Evolutionary conservation across 2,329 filamentous ascomycete genomes (phyloP), one percentile per base, ranked within the genome.

Genomic region (Ophidiomyces ophidiicola): DNA sequence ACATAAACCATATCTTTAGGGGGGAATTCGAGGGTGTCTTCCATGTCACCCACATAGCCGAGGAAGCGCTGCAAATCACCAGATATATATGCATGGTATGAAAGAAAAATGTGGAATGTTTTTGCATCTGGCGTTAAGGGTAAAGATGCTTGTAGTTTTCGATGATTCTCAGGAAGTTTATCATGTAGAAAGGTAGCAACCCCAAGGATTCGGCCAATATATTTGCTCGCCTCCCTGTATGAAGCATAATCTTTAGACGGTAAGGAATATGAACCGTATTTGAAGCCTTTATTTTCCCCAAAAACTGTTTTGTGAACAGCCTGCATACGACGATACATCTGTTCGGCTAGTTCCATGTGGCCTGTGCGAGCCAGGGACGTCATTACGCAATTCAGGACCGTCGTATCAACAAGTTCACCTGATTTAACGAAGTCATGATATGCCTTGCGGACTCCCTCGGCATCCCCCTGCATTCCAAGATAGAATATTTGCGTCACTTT

Each of bases 301-400:
- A 36, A 60, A 50, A 43, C 49, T 49, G 15, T 59, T 58, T 29
- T 55, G 42, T 77, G 67, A 19, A 75, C 65, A 2, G 61, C 62
- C 57, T 86, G 87, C 87, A 98, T 96, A 44, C 78, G 77, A 42
- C 76, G 66, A 52, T 94, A 94, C 7, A 94, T 75, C 44, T 80
- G 71, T 49, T 88, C 78, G 2, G 87, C 90, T 0, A 83, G 78
- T 5, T 69, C 63, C 26, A 80, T 73, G 53, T 98, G 87, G 28
- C 80, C 80, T 10, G 80, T 78, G 41, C 76, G 71, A 30, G 94
- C 68, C 14, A 96, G 70, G 1, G 85, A 78, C 0, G 77, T 70
- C 45, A 96, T 82, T 51, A 94, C 77, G 50, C 81, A 83, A 54
- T 96, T 96, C 57, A 96, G 69, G 10, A 86, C 80, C 2, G 81